These are phyloP conservation scores for Hortaea sp. DNA, from an alignment of 2,329 filamentous ascomycete genomes.

Conservation along the genomic window DNA sequence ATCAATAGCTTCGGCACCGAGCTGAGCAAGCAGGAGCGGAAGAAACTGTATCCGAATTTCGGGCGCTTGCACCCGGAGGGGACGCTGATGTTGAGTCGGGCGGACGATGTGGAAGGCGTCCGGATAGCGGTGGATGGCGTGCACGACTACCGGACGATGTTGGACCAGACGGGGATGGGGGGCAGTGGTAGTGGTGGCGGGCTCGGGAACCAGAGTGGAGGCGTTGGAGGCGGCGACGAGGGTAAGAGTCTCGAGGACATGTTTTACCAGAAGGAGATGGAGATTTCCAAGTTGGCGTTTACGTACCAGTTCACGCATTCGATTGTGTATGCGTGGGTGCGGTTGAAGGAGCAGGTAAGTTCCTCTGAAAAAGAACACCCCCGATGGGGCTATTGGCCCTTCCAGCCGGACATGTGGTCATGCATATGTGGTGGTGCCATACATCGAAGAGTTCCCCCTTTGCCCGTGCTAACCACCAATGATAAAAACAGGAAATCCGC, in stretches of 20 bases:
- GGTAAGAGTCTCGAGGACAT: conserved; percentile 89
- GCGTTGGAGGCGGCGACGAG: conserved; percentile 58
- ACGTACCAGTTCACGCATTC: conserved; percentile 92
- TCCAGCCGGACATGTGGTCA: too few species aligned
- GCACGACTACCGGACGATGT: conserved; percentile 88
- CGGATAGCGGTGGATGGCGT: conserved; percentile 88
- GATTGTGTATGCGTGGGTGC: conserved; percentile 96
- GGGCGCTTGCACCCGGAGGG: conserved; percentile 90
- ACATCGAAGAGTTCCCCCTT: not conserved
- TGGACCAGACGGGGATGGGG: conserved; percentile 78
- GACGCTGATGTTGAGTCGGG: conserved; percentile 84
- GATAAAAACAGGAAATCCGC: conserved; percentile 68
- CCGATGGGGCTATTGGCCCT: too few species aligned
- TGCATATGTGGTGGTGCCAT: not conserved
- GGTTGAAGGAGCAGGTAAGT: conserved; percentile 87
- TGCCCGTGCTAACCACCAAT: not conserved
- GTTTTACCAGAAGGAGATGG: conserved; percentile 99
- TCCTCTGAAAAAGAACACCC: too few species aligned
- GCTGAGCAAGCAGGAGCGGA: conserved; percentile 82
- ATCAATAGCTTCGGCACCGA: conserved; percentile 98
- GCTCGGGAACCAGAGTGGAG: conserved; percentile 66
- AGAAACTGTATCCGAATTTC: conserved; percentile 90
- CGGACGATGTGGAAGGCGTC: conserved; percentile 91
- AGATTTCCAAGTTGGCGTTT: conserved; percentile 89
- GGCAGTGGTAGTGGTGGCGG: conserved; percentile 46